Conservation (phyloP, 805 yeast species). For the Wickerhamiella kazuoi region DNA sequence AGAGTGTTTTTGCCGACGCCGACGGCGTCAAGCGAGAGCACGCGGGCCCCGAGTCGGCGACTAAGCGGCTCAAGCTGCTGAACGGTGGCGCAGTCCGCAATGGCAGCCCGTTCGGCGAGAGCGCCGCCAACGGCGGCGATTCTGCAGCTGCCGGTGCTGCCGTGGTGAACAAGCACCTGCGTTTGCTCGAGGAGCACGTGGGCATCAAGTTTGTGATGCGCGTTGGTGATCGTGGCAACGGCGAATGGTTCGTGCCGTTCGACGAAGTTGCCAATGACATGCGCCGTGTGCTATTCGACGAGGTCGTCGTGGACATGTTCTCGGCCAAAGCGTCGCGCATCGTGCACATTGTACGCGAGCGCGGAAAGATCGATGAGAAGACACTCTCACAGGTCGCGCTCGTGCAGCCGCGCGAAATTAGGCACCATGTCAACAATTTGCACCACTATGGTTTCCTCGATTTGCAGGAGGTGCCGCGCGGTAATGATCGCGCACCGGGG, state of each 20-base stretch:
- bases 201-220: slow-evolving; percentile 39
- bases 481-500: slow-evolving; percentile 79
- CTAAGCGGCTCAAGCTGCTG: slow-evolving; percentile 7
- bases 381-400: slow-evolving; percentile 56
- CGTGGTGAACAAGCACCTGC: slow-evolving; percentile 45
- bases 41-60: slow-evolving; percentile 1
- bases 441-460: slow-evolving; percentile 58
- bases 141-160: too few relatives aligned
- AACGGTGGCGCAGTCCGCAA: neutral
- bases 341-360: slow-evolving; percentile 54
- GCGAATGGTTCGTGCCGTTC: slow-evolving; percentile 27
- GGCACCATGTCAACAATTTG: slow-evolving; percentile 51
- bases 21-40: neutral
- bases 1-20: slow-evolving; percentile 6
- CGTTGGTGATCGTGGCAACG: slow-evolving; percentile 36
- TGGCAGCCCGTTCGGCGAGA: neutral
- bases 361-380: slow-evolving; percentile 70
- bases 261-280: slow-evolving; percentile 16
- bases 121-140: neutral
- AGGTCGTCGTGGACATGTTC: slow-evolving; percentile 18
- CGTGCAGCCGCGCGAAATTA: slow-evolving; percentile 57
- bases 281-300: slow-evolving; percentile 20
- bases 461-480: slow-evolving; percentile 83
- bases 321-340: slow-evolving; percentile 48
- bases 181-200: slow-evolving; percentile 30